Evolutionary conservation across 768 basidiomycete genomes (phyloP).

Genomic region (Lactarius psammicola): DNA sequence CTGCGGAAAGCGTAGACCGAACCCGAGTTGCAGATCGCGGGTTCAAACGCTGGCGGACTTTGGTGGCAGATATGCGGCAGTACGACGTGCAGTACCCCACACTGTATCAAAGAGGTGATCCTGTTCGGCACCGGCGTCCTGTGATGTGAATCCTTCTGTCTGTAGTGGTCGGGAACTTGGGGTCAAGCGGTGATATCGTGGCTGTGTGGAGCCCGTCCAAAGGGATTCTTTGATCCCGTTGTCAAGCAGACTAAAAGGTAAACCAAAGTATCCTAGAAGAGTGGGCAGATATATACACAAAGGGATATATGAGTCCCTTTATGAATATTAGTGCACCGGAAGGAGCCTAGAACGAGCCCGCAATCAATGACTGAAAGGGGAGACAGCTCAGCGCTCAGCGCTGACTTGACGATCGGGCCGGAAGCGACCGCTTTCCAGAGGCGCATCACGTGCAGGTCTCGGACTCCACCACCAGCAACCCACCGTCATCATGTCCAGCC

Average conservation of each 20-base stretch:
- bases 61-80: neutral
- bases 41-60: neutral
- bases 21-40: neutral
- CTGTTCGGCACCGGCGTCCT: neutral
- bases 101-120: neutral
- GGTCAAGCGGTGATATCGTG: neutral
- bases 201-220: neutral
- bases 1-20: neutral
- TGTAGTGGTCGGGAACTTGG: neutral
- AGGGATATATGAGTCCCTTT: neutral
- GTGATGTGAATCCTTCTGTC: neutral
- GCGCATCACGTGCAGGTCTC: neutral
- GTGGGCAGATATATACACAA: neutral
- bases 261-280: neutral
- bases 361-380: neutral
- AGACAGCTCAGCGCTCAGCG: no score
- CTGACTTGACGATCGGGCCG: neutral
- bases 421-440: neutral
- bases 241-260: neutral
- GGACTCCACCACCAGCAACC: neutral
- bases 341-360: no score
- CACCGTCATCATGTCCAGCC: conserved; percentile 5
- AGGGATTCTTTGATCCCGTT: neutral
- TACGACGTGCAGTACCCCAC: no score
- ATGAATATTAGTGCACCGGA: neutral